These are phyloP conservation scores for Ploettnerulaceae sp. DNA, from an alignment of 2,329 filamentous ascomycete genomes.

Conservation along the genomic window DNA sequence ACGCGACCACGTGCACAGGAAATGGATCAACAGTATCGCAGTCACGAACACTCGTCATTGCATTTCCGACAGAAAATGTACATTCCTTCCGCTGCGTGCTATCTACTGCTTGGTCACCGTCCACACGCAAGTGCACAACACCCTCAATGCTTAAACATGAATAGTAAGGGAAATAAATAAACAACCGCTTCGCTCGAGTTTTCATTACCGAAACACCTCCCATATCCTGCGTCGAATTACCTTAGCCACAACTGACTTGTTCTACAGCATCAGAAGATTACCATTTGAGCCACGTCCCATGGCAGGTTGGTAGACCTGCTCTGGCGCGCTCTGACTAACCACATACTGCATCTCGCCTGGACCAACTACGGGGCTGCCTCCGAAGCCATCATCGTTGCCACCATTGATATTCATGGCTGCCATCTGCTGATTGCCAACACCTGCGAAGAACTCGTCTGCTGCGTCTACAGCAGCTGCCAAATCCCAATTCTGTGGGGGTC, in stretches of 20 bases:
- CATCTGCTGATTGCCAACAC: conserved; percentile 69
- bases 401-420: conserved; percentile 61
- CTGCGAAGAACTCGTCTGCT: conserved; percentile 85
- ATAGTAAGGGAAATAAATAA: too few relatives aligned
- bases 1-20: too few relatives aligned
- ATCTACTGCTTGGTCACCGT: too few relatives aligned
- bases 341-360: conserved; percentile 56
- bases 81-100: too few relatives aligned
- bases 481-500: conserved; percentile 38
- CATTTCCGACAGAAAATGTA: too few relatives aligned
- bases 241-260: neutral
- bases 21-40: too few relatives aligned
- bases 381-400: conserved; percentile 57
- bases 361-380: conserved; percentile 44
- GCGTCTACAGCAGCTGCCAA: conserved; percentile 72
- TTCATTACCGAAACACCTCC: conserved; percentile 2
- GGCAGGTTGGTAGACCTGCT: conserved; percentile 68
- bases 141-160: too few relatives aligned
- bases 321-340: conserved; percentile 75
- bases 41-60: too few relatives aligned
- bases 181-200: too few relatives aligned
- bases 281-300: conserved; percentile 61
- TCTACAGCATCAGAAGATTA: conserved; percentile 63
- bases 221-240: conserved; percentile 1
- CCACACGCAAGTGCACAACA: too few relatives aligned